These are phyloP conservation scores for Claviceps paspali DNA, from an alignment of 2,329 filamentous ascomycete genomes.

Conservation along the genomic window DNA sequence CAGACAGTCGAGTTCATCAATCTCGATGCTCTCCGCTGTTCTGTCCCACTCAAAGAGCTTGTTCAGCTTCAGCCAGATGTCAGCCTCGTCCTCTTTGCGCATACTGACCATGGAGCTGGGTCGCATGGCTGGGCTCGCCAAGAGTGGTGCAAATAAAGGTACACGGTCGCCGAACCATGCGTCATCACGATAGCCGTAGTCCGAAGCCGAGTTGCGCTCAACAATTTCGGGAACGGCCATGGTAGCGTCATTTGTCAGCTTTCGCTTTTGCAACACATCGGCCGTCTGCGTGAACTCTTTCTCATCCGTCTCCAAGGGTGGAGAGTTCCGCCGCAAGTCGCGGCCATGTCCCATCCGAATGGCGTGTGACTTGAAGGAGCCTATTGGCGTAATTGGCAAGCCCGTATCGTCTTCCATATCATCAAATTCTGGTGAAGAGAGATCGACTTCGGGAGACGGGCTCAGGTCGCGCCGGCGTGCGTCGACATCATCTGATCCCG, in stretches of 20 bases:
- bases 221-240: constrained; percentile 13
- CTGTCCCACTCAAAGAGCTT: constrained; percentile 41
- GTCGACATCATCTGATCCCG: constrained; percentile 54
- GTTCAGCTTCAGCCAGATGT: constrained; percentile 25
- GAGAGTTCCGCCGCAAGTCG: constrained; percentile 54
- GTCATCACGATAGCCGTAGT: constrained; percentile 30
- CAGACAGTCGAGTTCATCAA: constrained; percentile 84
- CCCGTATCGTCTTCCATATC: constrained; percentile 46
- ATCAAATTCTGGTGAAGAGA: constrained; percentile 77
- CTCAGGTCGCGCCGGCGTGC: constrained; percentile 58
- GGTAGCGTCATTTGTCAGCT: constrained; percentile 30
- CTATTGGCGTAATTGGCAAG: constrained; percentile 46
- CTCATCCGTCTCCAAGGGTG: constrained; percentile 85
- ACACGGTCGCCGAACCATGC: constrained; percentile 33
- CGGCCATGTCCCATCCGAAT: constrained; percentile 22
- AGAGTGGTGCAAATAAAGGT: constrained; percentile 24
- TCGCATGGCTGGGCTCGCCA: constrained; percentile 39
- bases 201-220: constrained; percentile 16
- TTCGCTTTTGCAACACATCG: constrained; percentile 59
- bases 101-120: constrained; percentile 15
- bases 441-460: constrained; percentile 82
- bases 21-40: constrained; percentile 76
- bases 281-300: constrained; percentile 95
- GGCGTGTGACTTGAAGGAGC: constrained; percentile 40
- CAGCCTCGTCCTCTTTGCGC: constrained; percentile 23